phyloP scores from a whole-genome alignment of 805 yeast species.

The Diddensiella santjacobensis region DNA sequence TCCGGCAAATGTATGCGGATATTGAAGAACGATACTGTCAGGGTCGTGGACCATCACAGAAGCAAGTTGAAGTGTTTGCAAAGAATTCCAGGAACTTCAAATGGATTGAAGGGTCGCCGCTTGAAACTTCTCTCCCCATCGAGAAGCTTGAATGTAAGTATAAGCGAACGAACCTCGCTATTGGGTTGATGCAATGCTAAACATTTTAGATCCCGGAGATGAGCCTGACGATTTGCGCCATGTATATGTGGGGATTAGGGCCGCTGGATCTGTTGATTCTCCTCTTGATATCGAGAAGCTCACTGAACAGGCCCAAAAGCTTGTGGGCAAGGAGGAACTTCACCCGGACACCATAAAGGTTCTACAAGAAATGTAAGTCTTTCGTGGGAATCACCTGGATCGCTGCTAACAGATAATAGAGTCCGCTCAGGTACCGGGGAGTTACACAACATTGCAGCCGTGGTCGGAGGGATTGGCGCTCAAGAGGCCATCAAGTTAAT shows the following conservation, averaged over 20 bases:
- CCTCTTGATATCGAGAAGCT: too few relatives aligned
- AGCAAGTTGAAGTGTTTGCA: conserved; percentile 49
- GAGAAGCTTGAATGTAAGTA: conserved; percentile 19
- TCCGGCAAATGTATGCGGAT: conserved; percentile 28
- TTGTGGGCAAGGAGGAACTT: conserved; percentile 6
- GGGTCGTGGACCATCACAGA: conserved; percentile 20
- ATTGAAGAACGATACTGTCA: not conserved
- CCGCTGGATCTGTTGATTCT: conserved; percentile 15
- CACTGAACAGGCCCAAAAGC: too few relatives aligned
- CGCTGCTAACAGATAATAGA: conserved; percentile 2
- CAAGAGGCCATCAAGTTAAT: conserved; percentile 77
- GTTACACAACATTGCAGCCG: conserved; percentile 56
- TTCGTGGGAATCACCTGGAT: not conserved
- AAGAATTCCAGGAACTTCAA: conserved; percentile 54
- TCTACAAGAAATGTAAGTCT: conserved; percentile 40
- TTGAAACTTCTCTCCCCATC: conserved; percentile 18
- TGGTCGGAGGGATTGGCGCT: conserved; percentile 80
- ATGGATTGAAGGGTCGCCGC: conserved; percentile 44
- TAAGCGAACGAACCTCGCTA: too few relatives aligned
- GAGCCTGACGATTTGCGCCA: conserved; percentile 22
- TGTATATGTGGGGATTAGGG: conserved; percentile 27
- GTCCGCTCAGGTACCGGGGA: conserved; percentile 39
- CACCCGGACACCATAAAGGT: conserved; percentile 33
- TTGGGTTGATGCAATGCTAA: too few relatives aligned
- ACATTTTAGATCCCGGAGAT: not conserved